Conservation (phyloP, 805 yeast genomes). For the Kregervanrija delftensis region DNA sequence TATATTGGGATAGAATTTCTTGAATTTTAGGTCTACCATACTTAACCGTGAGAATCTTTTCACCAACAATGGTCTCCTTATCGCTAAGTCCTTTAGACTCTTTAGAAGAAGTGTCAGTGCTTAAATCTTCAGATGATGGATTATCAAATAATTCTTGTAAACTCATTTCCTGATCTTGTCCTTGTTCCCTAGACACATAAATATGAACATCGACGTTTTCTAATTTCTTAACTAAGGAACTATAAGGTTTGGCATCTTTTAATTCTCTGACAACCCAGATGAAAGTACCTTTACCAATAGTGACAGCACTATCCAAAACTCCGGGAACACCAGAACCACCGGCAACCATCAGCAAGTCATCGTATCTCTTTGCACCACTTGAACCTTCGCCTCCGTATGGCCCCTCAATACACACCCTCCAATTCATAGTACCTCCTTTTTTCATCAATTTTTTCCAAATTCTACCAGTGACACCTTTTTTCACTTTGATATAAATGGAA, state of each 20-base stretch:
- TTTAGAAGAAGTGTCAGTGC: conserved; percentile 1
- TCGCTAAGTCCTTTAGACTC: background rate
- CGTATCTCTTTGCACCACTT: background rate
- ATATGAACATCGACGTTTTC: background rate
- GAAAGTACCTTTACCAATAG: too few species aligned
- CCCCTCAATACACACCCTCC: conserved; percentile 2
- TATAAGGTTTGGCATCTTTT: background rate
- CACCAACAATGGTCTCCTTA: too few species aligned
- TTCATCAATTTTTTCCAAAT: conserved; percentile 24
- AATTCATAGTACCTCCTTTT: background rate
- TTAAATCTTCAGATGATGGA: background rate
- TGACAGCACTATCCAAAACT: background rate
- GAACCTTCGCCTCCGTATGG: conserved; percentile 4
- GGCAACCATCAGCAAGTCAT: conserved; percentile 3
- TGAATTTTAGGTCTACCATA: conserved; percentile 34
- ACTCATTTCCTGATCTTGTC: background rate
- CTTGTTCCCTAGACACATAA: background rate
- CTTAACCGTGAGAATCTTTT: background rate
- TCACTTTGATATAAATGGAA: conserved; percentile 35
- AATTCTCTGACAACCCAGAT: conserved; percentile 2
- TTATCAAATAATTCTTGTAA: background rate
- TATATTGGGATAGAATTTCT: conserved; percentile 27
- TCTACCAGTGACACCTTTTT: conserved; percentile 44
- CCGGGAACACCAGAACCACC: conserved; percentile 7
- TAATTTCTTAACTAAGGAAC: background rate